Base-by-base conservation (phyloP, 139 green algal species). In the Micractinium sp. region DNA sequence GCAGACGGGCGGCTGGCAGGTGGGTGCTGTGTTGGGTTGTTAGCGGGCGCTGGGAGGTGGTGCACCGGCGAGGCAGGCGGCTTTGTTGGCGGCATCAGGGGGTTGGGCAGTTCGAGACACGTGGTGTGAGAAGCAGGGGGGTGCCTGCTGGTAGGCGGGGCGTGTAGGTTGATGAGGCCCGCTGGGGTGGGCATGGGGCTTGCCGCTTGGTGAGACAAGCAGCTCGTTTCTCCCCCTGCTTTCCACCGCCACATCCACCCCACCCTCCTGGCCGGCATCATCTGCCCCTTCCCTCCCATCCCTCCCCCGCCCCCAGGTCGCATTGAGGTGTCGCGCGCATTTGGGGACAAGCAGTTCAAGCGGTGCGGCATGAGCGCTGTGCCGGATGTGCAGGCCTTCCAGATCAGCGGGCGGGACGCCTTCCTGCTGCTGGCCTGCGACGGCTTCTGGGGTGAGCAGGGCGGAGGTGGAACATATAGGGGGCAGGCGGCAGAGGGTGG, bases 371-470 rank as follows among this genome's bases (percentile, higher is more conserved):
- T 92, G 86, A 83, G 53, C 47, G 85, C 86, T 20, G 67, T 56
- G 53, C 89, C 91, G 22, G 78, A 92, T 60, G 56, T 92, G 1
- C 80, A 89, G n/a, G 83, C 89, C 27, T 94, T 96, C 80, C 87
- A 87, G 77, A 71, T 95, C 9, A 92, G 74, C 9, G 4, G 13
- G 1, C 90, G 94, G 0, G 94, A 96, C 76, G 20, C 76, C 3
- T 96, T 96, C 85, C n/a, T 96, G 91, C 89, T 96, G 23, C 85
- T 90, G 22, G 94, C 79, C 53, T 96, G 94, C 75, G 94, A 96
- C 67, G 94, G 93, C 35, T 96, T 96, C 83, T 96, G 92, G 92
- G 82, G 90, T 92, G 71, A 56, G 47, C 47, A 16, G 47, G 47
- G 7, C 5, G 47, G n/a, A n/a, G 47, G 47, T 56, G 47, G 47